Percentiles rank a stretch among this genome's conserved stretches.
Evolutionary conservation across 225 moss, liverwort and hornwort species (phyloP).

Genomic region (Takakia lepidozioides): DNA sequence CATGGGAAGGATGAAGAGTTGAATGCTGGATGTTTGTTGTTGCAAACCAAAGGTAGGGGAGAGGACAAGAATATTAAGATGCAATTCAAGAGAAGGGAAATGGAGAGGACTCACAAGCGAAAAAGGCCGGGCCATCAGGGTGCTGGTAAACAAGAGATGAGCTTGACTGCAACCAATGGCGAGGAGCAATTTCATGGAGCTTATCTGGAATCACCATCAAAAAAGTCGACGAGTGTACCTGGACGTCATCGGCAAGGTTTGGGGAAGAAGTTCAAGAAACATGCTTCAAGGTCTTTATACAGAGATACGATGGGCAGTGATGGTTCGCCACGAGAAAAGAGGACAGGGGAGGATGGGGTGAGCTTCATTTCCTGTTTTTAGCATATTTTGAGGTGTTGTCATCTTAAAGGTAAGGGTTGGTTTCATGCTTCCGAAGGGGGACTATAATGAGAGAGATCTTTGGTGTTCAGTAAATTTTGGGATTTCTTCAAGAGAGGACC

Average conservation of each 20-base stretch:
- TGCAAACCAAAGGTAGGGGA: conserved; percentile 23
- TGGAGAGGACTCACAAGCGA: conserved; percentile 27
- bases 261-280: conserved; percentile 49
- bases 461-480: no score
- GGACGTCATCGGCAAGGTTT: conserved; percentile 37
- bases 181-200: conserved; percentile 14
- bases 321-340: conserved; percentile 43
- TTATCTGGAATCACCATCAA: conserved; percentile 28
- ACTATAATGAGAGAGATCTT: no score
- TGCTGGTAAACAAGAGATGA: conserved; percentile 17
- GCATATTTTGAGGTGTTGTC: no score
- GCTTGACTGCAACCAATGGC: background rate
- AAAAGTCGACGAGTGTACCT: conserved; percentile 31
- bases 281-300: conserved; percentile 34
- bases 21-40: conserved; percentile 11
- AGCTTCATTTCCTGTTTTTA: conserved; percentile 18
- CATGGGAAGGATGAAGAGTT: conserved; percentile 31
- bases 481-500: no score
- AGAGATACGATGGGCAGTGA: conserved; percentile 40
- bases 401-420: no score
- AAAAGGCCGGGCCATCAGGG: conserved; percentile 21
- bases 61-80: conserved; percentile 14
- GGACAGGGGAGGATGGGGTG: conserved; percentile 95
- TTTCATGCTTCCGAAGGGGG: no score
- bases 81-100: conserved; percentile 39